Base-by-base conservation (phyloP, 768 basidiomycete genomes). In the Sistotremastrum suecicum region DNA sequence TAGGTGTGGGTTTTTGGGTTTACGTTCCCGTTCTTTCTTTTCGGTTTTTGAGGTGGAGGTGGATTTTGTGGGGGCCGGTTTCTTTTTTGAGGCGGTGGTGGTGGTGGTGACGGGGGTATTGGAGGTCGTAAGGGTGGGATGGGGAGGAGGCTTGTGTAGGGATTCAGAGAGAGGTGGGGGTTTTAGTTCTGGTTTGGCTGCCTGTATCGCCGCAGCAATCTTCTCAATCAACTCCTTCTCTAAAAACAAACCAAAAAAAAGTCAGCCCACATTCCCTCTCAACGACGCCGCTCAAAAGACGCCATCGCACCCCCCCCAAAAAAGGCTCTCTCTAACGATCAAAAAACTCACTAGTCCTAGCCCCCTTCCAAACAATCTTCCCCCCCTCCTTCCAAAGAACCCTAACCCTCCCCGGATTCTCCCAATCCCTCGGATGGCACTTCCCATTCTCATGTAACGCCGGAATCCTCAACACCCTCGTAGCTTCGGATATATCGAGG, bases 381-480 rank as follows among this genome's bases (percentile, higher is more conserved):
- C 73, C 85, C 48, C 87, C 81, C 60, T 81, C 82, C 72, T 85
- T 89, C 83, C 83, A 88, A 57, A 85, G 85, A 28, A 98, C 85
- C 51, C 89, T 77, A 48, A 99, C 88, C 29, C 94, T 75, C 6
- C 94, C 94, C 0, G 94, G 94, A 60, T 99, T 99, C 57, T 86
- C 92, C 94, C 94, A 99, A 61, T 99, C 94, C 43, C 87, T 75
- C 7, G 94, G 94, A 56, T 99, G 94, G 30, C 75, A 68, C 62
- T 92, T 97, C 56, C 76, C 74, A 35, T 88, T 86, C 67, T 98
- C 91, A 54, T 91, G 88, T 4, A 95, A 70, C 2, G 81, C 76
- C 8, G 80, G 75, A 5, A 97, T 66, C 1, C 90, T 83, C 9
- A 98, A 64, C 32, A 78, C 67, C 53, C 67, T 75, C 29, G 83